A percentile compares a stretch with the other conserved stretches of the same genome.
These are phyloP conservation scores for Triticum turgidum DNA, from an alignment of 176 grass and related monocot genomes.

Conservation along the genomic window DNA sequence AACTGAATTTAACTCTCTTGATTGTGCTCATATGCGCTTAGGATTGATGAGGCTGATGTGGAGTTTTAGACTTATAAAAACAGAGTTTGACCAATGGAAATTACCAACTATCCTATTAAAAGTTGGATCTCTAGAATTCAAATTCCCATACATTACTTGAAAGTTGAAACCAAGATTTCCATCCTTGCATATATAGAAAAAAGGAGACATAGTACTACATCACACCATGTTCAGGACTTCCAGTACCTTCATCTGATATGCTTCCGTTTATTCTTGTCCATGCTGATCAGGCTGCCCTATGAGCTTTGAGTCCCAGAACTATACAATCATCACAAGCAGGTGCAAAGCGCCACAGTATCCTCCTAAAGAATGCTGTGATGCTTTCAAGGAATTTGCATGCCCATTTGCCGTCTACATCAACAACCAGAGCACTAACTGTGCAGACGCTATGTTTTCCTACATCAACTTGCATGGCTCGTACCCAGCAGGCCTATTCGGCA, in stretches of 20 bases:
- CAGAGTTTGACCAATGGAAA: neutral
- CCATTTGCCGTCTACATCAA: constrained; percentile 41
- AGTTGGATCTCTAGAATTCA: neutral
- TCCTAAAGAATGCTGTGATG: constrained; percentile 29
- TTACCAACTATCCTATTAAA: neutral
- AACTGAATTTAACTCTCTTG: neutral
- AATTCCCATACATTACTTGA: neutral
- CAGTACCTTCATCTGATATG: neutral
- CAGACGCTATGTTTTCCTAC: constrained; percentile 63
- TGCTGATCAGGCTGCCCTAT: neutral
- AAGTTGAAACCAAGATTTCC: neutral
- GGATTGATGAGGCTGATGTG: too few species aligned
- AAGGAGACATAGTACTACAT: neutral
- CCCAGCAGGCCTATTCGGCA: constrained; percentile 56
- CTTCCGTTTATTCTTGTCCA: neutral
- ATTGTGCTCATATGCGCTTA: neutral
- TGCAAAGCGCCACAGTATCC: neutral
- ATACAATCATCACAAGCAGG: neutral
- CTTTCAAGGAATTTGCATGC: constrained; percentile 65
- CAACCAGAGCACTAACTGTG: constrained; percentile 37
- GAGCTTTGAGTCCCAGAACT: neutral
- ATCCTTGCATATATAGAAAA: neutral
- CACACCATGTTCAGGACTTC: neutral
- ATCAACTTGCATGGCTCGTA: constrained; percentile 59
- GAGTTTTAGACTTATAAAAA: neutral